phyloP scores from a whole-genome alignment of 1,139 yeast species.

The Yamadazyma triangularis region DNA sequence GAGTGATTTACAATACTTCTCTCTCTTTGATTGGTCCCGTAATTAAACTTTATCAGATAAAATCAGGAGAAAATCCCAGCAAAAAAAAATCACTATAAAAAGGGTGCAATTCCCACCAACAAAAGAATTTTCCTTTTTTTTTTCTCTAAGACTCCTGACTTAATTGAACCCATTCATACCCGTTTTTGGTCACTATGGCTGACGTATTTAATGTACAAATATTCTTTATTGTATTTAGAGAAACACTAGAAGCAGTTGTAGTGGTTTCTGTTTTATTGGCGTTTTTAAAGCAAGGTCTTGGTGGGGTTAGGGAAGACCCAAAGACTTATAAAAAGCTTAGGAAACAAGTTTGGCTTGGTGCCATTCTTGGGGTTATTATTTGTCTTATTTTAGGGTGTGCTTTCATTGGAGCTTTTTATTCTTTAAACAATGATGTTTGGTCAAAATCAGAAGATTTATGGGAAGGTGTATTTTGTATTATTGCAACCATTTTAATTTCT shows the following conservation, averaged over 20 bases:
- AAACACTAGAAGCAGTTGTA: conserved; percentile 83
- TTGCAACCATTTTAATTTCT: conserved; percentile 81
- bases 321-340: conserved; percentile 55
- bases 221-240: conserved; percentile 87
- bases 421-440: conserved; percentile 82
- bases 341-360: conserved; percentile 78
- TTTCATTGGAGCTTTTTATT: conserved; percentile 80
- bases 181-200: conserved; percentile 8
- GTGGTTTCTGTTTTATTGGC: conserved; percentile 88
- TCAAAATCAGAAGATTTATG: conserved; percentile 81
- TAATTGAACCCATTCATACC: too few relatives aligned
- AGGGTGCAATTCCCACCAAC: too few relatives aligned
- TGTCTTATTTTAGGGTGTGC: conserved; percentile 81
- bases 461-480: conserved; percentile 84
- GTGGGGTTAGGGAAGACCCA: conserved; percentile 45
- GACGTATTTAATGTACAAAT: conserved; percentile 52
- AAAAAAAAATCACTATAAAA: too few relatives aligned
- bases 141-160: background rate
- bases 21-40: too few relatives aligned
- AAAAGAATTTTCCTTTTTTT: too few relatives aligned
- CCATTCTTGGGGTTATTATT: conserved; percentile 62
- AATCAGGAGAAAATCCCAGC: too few relatives aligned
- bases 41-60: too few relatives aligned
- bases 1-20: too few relatives aligned
- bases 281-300: conserved; percentile 82